Conservation (phyloP, 306 rosid species). For the Sesbania bispinosa region DNA sequence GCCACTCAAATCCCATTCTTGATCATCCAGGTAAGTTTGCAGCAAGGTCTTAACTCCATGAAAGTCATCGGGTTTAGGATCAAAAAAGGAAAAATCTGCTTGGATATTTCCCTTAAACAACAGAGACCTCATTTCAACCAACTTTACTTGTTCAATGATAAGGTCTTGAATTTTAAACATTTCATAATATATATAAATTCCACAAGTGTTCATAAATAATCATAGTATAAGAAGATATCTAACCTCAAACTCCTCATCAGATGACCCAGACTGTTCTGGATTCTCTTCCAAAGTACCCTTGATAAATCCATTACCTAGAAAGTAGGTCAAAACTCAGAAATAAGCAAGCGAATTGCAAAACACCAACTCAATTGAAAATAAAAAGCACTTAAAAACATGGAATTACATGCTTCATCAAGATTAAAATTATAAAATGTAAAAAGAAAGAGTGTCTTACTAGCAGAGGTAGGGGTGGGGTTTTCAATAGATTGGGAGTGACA, state of each 20-base stretch:
- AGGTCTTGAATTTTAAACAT: background rate
- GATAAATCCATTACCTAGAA: constrained; percentile 36
- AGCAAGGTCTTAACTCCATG: constrained; percentile 87
- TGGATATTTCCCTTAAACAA: constrained; percentile 59
- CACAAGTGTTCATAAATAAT: background rate
- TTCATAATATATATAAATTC: background rate
- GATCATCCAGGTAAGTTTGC: constrained; percentile 63
- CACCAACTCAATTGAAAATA: background rate
- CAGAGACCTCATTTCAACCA: constrained; percentile 12
- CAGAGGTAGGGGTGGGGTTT: constrained; percentile 19
- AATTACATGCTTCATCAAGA: too few relatives aligned
- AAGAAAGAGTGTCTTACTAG: constrained; percentile 22
- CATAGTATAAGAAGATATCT: constrained; percentile 8
- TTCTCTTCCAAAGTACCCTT: constrained; percentile 25
- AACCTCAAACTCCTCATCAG: constrained; percentile 67
- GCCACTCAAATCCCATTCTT: constrained; percentile 76
- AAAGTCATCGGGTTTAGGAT: constrained; percentile 75
- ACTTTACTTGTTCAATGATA: background rate
- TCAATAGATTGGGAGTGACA: constrained; percentile 19
- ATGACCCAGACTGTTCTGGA: constrained; percentile 40
- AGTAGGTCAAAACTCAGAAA: background rate
- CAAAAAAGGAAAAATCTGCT: constrained; percentile 84
- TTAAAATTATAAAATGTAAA: background rate
- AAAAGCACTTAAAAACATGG: too few relatives aligned
- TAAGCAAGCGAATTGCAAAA: constrained; percentile 3